Base-by-base conservation (phyloP, 2,329 filamentous ascomycete species). In the Diplodia scrobiculata region DNA sequence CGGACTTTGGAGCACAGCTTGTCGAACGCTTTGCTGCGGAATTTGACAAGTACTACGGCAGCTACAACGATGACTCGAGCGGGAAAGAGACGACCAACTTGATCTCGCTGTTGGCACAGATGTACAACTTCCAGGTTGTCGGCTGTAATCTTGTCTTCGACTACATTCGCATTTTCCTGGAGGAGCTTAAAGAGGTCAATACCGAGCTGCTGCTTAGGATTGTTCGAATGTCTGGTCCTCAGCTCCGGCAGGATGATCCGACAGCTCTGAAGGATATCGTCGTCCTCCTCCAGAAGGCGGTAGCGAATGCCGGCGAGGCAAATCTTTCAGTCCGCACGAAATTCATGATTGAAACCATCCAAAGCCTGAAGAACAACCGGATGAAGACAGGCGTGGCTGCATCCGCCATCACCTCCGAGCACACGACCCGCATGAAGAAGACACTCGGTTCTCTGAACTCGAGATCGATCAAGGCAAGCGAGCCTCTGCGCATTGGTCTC, bases 311-410 rank as follows among this genome's bases (percentile, higher is more conserved):
- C 41, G 91, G 90, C 4, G 87, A 91, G 72, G 81, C 82, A 13
- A 89, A 87, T 21, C 81, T 97, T 32, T 94, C 92, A 1, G 91
- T 93, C 10, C 88, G 95, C 66, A 97, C 94, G 1, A 96, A 91
- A 71, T 97, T 97, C 79, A 98, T 98, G 93, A 91, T 99, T 62
- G 94, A 98, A 73, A 95, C 90, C 0, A 97, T 99, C 76, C 92
- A 91, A 67, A 91, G 97, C 72, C 83, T 99, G 34, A 97, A 97
- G 76, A 97, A 96, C 81, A 97, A 95, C 78, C 91, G 91, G 67
- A 84, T 93, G 73, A 97, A 94, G 77, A 87, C 89, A 14, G 88
- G 87, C 17, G 85, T 85, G 4, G 84, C 85, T 52, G 90, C 90
- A 48, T 91, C 91, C 0, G 86, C 85, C 2, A 82, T 96, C 5